phyloP scores from a whole-genome alignment of 768 basidiomycete species.

The Hericium alpestre region DNA sequence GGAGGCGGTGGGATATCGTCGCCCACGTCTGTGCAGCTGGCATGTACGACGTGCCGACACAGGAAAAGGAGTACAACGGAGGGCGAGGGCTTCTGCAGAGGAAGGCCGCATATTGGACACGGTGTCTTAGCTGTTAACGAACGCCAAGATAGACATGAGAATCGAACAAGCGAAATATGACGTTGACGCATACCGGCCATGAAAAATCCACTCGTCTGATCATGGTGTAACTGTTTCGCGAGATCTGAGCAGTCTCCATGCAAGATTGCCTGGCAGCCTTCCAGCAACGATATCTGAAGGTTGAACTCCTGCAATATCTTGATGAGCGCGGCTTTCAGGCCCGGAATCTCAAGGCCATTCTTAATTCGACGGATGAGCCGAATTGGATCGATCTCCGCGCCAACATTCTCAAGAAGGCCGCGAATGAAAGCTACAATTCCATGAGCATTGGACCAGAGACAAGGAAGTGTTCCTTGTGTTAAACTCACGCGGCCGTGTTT shows the following conservation, averaged over 20 bases:
- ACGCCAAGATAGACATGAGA: neutral
- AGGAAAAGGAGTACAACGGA: conserved; percentile 67
- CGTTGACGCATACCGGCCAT: conserved; percentile 44
- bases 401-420: conserved; percentile 89
- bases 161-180: conserved; percentile 8
- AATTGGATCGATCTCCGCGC: conserved; percentile 91
- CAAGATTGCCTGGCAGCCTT: conserved; percentile 84
- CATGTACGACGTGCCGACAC: conserved; percentile 84
- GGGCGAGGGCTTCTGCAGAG: conserved; percentile 48
- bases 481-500: conserved; percentile 73
- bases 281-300: conserved; percentile 82
- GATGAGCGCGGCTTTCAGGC: conserved; percentile 86
- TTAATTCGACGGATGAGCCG: conserved; percentile 89
- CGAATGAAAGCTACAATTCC: conserved; percentile 75
- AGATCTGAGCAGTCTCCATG: conserved; percentile 73
- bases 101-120: conserved; percentile 59
- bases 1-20: conserved; percentile 52
- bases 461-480: neutral
- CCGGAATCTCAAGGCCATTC: conserved; percentile 93
- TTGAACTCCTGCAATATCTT: conserved; percentile 97
- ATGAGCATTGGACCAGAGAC: neutral
- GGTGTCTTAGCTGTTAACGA: conserved; percentile 39
- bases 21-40: conserved; percentile 58
- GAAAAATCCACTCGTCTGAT: conserved; percentile 75
- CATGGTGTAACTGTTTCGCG: conserved; percentile 53